These are phyloP conservation scores for Endoconidiophora polonica DNA, from an alignment of 2,329 filamentous ascomycete genomes.

Conservation along the genomic window DNA sequence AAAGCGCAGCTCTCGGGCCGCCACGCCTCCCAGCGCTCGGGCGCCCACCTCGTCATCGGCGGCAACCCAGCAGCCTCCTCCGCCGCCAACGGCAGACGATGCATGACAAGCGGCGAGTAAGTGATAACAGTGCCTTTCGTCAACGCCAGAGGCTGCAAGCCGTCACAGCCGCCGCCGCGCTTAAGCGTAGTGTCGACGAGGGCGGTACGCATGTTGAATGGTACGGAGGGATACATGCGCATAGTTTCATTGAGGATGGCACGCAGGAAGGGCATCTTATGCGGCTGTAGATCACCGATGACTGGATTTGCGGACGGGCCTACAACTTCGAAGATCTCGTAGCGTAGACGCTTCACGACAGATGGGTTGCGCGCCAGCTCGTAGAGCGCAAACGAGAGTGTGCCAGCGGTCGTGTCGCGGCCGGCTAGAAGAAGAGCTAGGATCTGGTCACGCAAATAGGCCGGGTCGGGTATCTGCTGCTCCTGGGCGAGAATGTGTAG, in stretches of 20 bases:
- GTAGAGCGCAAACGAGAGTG: conserved; percentile 67
- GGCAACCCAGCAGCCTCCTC: conserved; percentile 22
- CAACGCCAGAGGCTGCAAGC: conserved; percentile 43
- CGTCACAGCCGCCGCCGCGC: conserved; percentile 48
- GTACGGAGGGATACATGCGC: conserved; percentile 61
- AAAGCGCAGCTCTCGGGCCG: conserved; percentile 53
- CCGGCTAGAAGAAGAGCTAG: conserved; percentile 70
- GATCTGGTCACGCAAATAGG: conserved; percentile 68
- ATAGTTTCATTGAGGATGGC: conserved; percentile 61
- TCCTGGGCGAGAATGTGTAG: conserved; percentile 69
- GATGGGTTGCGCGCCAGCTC: conserved; percentile 59
- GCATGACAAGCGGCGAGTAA: conserved; percentile 57
- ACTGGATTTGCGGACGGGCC: conserved; percentile 44
- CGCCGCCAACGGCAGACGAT: conserved; percentile 37
- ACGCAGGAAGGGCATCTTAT: conserved; percentile 71
- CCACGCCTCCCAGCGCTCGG: conserved; percentile 50
- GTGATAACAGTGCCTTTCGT: conserved; percentile 47
- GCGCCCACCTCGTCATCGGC: conserved; percentile 36
- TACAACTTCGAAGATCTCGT: conserved; percentile 52
- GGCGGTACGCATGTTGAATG: conserved; percentile 61
- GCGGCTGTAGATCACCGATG: conserved; percentile 54
- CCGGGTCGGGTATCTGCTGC: conserved; percentile 43
- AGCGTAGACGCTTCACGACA: conserved; percentile 49
- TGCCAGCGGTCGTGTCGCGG: conserved; percentile 71
- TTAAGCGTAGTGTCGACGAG: conserved; percentile 61